phyloP scores from a whole-genome alignment of 176 grass and related monocot species.

The Cymbopogon citratus region DNA sequence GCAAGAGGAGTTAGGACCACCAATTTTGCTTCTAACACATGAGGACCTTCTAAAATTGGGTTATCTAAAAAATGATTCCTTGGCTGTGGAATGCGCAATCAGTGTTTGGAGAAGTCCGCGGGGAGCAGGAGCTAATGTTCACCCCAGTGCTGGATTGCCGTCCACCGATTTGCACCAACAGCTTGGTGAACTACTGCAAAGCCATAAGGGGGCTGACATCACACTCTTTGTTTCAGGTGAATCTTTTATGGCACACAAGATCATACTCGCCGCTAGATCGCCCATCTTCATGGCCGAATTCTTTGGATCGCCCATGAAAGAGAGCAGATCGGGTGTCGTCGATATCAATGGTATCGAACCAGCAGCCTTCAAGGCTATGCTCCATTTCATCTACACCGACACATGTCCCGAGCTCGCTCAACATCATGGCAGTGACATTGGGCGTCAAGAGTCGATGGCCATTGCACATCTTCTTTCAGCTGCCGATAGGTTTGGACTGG shows the following conservation, averaged over 20 bases:
- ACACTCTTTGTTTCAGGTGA: constrained; percentile 1
- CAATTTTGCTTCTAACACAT: not conserved
- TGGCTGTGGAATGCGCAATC: constrained; percentile 11
- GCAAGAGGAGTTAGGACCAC: not conserved
- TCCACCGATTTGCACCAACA: not conserved
- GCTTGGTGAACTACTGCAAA: constrained; percentile 1
- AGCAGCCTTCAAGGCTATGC: constrained; percentile 18
- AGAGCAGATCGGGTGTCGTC: not conserved
- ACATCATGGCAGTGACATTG: not conserved
- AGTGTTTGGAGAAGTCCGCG: not conserved
- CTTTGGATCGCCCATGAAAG: constrained; percentile 14
- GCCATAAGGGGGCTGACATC: constrained; percentile 2
- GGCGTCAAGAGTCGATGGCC: not conserved
- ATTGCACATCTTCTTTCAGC: constrained; percentile 10
- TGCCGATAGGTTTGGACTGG: constrained; percentile 26
- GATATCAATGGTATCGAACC: constrained; percentile 15
- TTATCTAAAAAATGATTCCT: not conserved
- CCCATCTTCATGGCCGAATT: constrained; percentile 21
- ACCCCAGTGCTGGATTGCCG: not conserved
- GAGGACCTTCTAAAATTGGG: not conserved
- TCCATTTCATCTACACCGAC: constrained; percentile 28
- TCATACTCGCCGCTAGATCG: not conserved
- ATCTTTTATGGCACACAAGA: constrained; percentile 18
- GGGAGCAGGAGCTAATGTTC: not conserved
- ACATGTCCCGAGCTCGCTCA: constrained; percentile 2